A percentile compares a stretch with the other conserved stretches of the same genome.
Conservation (phyloP, 208 protist genomes). For the Wallacemonas rigidus region DNA sequence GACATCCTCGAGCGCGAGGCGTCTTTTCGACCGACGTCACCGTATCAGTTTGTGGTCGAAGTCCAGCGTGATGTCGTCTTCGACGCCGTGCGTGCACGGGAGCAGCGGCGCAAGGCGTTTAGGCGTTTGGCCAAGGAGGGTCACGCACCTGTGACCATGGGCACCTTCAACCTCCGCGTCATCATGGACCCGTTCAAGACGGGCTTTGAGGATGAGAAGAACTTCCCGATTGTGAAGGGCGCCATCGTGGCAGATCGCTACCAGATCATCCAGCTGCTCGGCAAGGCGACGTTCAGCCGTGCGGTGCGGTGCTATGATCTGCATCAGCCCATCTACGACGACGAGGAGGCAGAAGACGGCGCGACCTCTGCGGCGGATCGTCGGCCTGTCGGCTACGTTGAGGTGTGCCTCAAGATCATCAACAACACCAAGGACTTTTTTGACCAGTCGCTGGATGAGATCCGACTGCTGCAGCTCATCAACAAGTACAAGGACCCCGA, state of each 20-base stretch:
- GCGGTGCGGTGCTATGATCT: conserved; percentile 95
- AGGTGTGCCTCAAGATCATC: conserved; percentile 97
- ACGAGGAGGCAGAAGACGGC: conserved; percentile 36
- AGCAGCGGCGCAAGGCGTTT: conserved; percentile 70
- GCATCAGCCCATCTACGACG: conserved; percentile 78
- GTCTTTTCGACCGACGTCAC: conserved; percentile 60
- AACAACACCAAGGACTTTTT: conserved; percentile 98
- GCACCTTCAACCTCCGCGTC: conserved; percentile 88
- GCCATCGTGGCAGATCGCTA: conserved; percentile 93
- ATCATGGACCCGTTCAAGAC: conserved; percentile 93
- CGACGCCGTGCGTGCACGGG: conserved; percentile 69
- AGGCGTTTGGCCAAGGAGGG: conserved; percentile 66
- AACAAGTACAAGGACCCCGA: conserved; percentile 92
- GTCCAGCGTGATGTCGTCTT: conserved; percentile 76
- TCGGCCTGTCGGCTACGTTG: conserved; percentile 59
- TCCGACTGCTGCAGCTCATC: conserved; percentile 94
- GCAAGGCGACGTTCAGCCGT: conserved; percentile 94
- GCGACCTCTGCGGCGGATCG: conserved; percentile 10
- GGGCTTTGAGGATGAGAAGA: conserved; percentile 93
- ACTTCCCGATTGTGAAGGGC: conserved; percentile 90
- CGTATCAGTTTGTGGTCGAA: conserved; percentile 89
- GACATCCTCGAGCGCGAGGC: conserved; percentile 29
- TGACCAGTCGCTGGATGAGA: conserved; percentile 97
- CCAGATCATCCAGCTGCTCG: conserved; percentile 94
- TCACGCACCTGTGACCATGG: conserved; percentile 75